Evolutionary conservation across 306 rosid genomes (phyloP).

Genomic region (Cicer cuneatum): DNA sequence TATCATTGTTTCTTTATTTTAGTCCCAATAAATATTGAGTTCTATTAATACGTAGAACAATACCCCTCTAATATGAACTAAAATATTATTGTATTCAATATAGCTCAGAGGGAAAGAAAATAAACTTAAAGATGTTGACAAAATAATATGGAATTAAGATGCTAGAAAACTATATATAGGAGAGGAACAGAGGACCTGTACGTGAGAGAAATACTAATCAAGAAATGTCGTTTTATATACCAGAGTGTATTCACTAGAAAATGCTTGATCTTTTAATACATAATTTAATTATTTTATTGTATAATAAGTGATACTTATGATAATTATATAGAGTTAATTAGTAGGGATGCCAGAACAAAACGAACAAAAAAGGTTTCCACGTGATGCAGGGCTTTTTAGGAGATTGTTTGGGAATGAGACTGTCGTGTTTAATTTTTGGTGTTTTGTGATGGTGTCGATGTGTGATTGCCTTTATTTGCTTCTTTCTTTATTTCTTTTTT

Average conservation of each 20-base stretch:
- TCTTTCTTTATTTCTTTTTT: not conserved
- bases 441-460: not conserved
- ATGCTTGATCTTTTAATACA: too few species aligned
- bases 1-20: too few species aligned
- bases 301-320: not conserved
- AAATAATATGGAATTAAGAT: not conserved
- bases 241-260: not conserved
- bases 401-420: conserved; percentile 70
- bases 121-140: too few species aligned
- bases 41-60: too few species aligned
- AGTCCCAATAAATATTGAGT: too few species aligned
- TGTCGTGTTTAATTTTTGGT: conserved; percentile 46
- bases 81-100: too few species aligned
- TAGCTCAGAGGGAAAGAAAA: too few species aligned
- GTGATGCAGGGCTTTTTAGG: conserved; percentile 89
- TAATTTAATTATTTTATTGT: not conserved
- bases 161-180: conserved; percentile 29
- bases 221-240: conserved; percentile 50
- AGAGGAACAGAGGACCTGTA: conserved; percentile 39
- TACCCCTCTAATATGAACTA: too few species aligned
- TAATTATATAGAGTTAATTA: conserved; percentile 33
- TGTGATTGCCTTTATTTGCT: not conserved
- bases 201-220: conserved; percentile 49
- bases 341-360: conserved; percentile 53
- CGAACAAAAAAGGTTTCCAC: conserved; percentile 59